A percentile compares a stretch with the other conserved stretches of the same genome.
These are phyloP conservation scores for Wickerhamiella parazyma DNA, from an alignment of 805 yeast genomes.

Conservation along the genomic window DNA sequence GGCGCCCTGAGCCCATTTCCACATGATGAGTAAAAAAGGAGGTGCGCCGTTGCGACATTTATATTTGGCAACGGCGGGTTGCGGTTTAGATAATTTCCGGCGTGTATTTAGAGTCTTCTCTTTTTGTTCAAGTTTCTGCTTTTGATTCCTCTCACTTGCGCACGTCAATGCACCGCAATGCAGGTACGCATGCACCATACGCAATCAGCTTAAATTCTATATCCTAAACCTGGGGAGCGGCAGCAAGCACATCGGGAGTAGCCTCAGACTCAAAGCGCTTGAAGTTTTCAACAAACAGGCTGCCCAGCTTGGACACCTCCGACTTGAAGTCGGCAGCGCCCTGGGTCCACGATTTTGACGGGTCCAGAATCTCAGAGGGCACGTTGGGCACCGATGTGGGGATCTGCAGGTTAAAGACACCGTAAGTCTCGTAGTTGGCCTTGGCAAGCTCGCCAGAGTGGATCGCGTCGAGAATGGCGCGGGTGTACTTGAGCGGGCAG, in stretches of 20 bases:
- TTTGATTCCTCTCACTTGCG: no score
- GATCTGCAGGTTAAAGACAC: conserved; percentile 72
- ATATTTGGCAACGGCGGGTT: no score
- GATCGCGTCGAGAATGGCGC: conserved; percentile 89
- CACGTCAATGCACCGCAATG: background rate
- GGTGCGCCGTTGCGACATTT: no score
- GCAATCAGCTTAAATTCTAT: background rate
- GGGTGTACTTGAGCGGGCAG: conserved; percentile 93
- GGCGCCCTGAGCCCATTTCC: conserved; percentile 25
- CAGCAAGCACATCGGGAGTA: conserved; percentile 75
- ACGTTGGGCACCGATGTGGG: conserved; percentile 76
- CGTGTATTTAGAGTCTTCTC: no score
- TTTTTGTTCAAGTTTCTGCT: no score
- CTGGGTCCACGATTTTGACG: conserved; percentile 65
- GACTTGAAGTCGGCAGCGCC: conserved; percentile 38
- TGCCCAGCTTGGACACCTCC: conserved; percentile 56
- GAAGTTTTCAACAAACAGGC: conserved; percentile 74
- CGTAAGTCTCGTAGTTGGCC: conserved; percentile 71
- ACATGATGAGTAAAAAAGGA: conserved; percentile 14
- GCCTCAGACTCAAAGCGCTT: conserved; percentile 70
- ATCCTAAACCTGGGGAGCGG: conserved; percentile 59
- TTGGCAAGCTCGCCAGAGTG: conserved; percentile 79
- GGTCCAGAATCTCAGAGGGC: conserved; percentile 75
- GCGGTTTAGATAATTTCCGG: no score
- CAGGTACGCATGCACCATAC: background rate